Percentiles rank a stretch among this genome's conserved stretches.
phyloP scores from a whole-genome alignment of 441 rosid species.

The Populus tomentosa region DNA sequence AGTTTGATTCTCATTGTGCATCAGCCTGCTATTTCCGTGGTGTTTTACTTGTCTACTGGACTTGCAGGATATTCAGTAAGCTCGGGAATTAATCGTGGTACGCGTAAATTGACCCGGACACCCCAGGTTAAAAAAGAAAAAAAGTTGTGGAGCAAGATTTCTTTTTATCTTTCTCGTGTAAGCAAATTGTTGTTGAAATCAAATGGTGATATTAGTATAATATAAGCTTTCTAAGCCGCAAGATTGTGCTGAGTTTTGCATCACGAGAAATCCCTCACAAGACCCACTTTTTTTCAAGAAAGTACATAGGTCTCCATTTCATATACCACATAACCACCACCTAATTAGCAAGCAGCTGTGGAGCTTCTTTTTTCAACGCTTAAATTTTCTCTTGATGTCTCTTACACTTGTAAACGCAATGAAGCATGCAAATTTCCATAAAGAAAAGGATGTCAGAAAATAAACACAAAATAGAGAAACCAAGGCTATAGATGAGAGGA shows the following conservation, averaged over 20 bases:
- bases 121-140: too few relatives aligned
- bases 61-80: too few relatives aligned
- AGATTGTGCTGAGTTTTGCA: slow-evolving; percentile 1
- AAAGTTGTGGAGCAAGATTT: too few relatives aligned
- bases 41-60: too few relatives aligned
- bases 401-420: neutral
- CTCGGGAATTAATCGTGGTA: too few relatives aligned
- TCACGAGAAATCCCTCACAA: slow-evolving; percentile 48
- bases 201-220: neutral
- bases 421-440: slow-evolving; percentile 6
- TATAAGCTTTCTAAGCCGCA: slow-evolving; percentile 6
- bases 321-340: slow-evolving; percentile 18
- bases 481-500: slow-evolving; percentile 44
- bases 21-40: too few relatives aligned
- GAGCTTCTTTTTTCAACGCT: neutral
- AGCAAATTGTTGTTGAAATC: neutral
- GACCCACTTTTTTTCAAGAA: slow-evolving; percentile 24
- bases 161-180: too few relatives aligned
- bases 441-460: neutral
- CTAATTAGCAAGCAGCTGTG: neutral
- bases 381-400: slow-evolving; percentile 28
- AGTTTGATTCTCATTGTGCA: too few relatives aligned
- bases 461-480: slow-evolving; percentile 42
- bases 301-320: slow-evolving; percentile 35
- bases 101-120: too few relatives aligned